Percentiles rank a stretch among this genome's conserved stretches.
phyloP scores from a whole-genome alignment of 2,329 filamentous ascomycete genomes.

The Rhytidhysteron rufulum region DNA sequence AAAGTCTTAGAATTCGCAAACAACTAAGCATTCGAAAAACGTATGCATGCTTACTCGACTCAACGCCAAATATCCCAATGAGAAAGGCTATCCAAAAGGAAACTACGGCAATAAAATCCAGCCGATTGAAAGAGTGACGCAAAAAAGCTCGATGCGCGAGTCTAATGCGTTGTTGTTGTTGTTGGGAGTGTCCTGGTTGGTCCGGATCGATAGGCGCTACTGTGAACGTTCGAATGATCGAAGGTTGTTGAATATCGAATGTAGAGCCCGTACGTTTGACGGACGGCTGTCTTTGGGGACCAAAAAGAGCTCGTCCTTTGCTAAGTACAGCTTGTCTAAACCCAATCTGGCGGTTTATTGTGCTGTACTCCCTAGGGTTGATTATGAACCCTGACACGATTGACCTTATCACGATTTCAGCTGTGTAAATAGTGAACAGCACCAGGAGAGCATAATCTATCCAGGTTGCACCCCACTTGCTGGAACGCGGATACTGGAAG shows the following conservation, averaged over 20 bases:
- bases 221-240: conserved; percentile 74
- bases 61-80: conserved; percentile 65
- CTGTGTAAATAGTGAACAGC: conserved; percentile 84
- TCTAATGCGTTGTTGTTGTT: conserved; percentile 78
- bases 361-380: conserved; percentile 89
- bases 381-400: conserved; percentile 92
- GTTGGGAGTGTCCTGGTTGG: conserved; percentile 58
- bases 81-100: conserved; percentile 90
- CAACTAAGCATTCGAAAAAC: conserved; percentile 97
- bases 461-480: conserved; percentile 61
- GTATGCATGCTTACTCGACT: conserved; percentile 69
- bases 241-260: conserved; percentile 51
- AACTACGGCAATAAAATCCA: conserved; percentile 92
- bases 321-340: conserved; percentile 69
- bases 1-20: conserved; percentile 83
- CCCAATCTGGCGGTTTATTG: conserved; percentile 74
- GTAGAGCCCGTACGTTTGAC: conserved; percentile 48
- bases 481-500: conserved; percentile 56
- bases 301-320: conserved; percentile 75
- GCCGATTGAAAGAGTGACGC: conserved; percentile 89
- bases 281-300: conserved; percentile 72
- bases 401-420: conserved; percentile 77
- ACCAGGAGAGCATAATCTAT: conserved; percentile 79
- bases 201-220: conserved; percentile 59
- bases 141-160: conserved; percentile 89